These are phyloP conservation scores for Tetragonia tetragonoides DNA, from an alignment of 148 eudicot genomes.

Conservation along the genomic window DNA sequence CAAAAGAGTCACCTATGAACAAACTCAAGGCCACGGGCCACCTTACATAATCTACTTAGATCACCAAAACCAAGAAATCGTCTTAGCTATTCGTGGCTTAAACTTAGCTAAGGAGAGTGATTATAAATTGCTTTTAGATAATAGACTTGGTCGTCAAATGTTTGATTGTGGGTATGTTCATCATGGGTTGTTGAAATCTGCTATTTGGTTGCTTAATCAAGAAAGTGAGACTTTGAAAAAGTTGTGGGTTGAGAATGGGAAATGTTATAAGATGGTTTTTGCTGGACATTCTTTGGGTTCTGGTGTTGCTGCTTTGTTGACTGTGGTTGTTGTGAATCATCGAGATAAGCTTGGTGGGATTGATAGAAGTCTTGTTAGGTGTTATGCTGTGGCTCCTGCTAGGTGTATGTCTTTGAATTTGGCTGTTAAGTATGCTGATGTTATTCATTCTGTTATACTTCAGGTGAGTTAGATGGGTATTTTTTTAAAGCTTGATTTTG, in stretches of 20 bases:
- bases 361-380: slow-evolving; percentile 51
- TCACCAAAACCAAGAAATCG: slow-evolving; percentile 55
- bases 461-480: slow-evolving; percentile 47
- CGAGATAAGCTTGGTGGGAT: slow-evolving; percentile 63
- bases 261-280: slow-evolving; percentile 60
- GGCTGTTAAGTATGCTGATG: slow-evolving; percentile 93
- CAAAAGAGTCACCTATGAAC: slow-evolving; percentile 68
- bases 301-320: slow-evolving; percentile 60
- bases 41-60: slow-evolving; percentile 77
- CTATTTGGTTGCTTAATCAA: slow-evolving; percentile 64
- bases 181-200: slow-evolving; percentile 76
- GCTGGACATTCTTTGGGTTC: slow-evolving; percentile 79
- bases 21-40: slow-evolving; percentile 69
- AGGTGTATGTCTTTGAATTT: slow-evolving; percentile 94
- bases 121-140: slow-evolving; percentile 60
- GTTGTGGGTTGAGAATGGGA: slow-evolving; percentile 75
- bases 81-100: slow-evolving; percentile 70
- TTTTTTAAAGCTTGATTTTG: neutral
- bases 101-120: slow-evolving; percentile 73
- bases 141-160: slow-evolving; percentile 76
- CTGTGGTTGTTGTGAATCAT: slow-evolving; percentile 63
- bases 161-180: slow-evolving; percentile 95
- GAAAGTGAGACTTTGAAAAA: slow-evolving; percentile 56
- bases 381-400: slow-evolving; percentile 79
- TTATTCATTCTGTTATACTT: slow-evolving; percentile 71